phyloP scores from a whole-genome alignment of 345 rosid species.

The Camelina hispida region DNA sequence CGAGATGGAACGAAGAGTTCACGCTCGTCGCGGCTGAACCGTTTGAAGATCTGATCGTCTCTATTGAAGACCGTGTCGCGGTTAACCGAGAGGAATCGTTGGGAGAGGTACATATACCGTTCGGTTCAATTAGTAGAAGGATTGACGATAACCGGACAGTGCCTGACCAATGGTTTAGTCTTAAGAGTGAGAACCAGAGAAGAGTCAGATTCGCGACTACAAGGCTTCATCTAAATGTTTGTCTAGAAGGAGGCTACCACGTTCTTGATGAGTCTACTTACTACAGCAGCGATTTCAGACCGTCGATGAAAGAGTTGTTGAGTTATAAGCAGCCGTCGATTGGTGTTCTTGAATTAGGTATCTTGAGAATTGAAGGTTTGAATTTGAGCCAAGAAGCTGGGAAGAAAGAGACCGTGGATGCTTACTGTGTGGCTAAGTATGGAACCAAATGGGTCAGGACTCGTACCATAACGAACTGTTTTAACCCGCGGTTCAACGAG shows the following conservation, averaged over 20 bases:
- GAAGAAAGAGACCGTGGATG: conserved; percentile 77
- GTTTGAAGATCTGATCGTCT: conserved; percentile 73
- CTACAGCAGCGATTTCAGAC: conserved; percentile 93
- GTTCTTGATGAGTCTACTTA: conserved; percentile 93
- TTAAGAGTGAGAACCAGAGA: conserved; percentile 64
- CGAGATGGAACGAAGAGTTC: conserved; percentile 89
- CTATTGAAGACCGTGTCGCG: conserved; percentile 72
- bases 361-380: conserved; percentile 71
- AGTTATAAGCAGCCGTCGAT: conserved; percentile 55
- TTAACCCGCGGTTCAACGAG: conserved; percentile 87
- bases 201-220: conserved; percentile 68
- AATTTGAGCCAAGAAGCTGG: conserved; percentile 70
- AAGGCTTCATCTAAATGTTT: conserved; percentile 62
- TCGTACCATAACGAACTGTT: conserved; percentile 68
- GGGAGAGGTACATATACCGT: conserved; percentile 57
- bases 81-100: conserved; percentile 74
- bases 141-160: conserved; percentile 57
- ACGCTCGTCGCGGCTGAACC: conserved; percentile 93
- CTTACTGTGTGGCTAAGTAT: conserved; percentile 96
- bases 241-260: conserved; percentile 96
- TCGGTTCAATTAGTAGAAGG: conserved; percentile 58
- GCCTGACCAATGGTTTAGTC: conserved; percentile 62
- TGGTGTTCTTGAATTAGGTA: conserved; percentile 86
- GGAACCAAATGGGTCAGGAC: conserved; percentile 97
- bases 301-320: conserved; percentile 86